A percentile compares a stretch with the other conserved stretches of the same genome.
These are phyloP conservation scores for Saccharomyces hybrid DNA, from an alignment of 1,139 yeast species.

Conservation along the genomic window DNA sequence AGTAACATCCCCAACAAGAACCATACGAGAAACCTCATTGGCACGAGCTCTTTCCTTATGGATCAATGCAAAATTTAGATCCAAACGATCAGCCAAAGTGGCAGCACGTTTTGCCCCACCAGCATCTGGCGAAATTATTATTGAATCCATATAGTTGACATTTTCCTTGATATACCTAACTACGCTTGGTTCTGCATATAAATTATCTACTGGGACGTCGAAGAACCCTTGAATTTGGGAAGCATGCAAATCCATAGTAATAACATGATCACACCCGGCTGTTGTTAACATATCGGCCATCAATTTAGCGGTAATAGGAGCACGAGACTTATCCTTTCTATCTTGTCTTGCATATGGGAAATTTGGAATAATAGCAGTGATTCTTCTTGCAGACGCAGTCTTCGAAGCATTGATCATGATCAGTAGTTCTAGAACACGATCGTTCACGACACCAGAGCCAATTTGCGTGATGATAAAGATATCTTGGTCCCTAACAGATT, in stretches of 20 bases:
- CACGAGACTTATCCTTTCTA: conserved; percentile 90
- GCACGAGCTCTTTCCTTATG: conserved; percentile 96
- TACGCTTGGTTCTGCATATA: conserved; percentile 93
- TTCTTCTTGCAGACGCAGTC: conserved; percentile 90
- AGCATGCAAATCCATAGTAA: conserved; percentile 96
- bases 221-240: conserved; percentile 97
- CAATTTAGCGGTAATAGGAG: conserved; percentile 94
- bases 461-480: conserved; percentile 82
- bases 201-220: conserved; percentile 90
- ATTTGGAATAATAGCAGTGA: conserved; percentile 91
- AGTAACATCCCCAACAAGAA: conserved; percentile 89
- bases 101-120: conserved; percentile 99
- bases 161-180: conserved; percentile 79
- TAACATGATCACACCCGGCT: conserved; percentile 95
- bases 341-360: conserved; percentile 98
- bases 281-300: conserved; percentile 94
- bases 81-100: conserved; percentile 85
- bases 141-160: conserved; percentile 60
- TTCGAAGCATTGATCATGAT: conserved; percentile 94
- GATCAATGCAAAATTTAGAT: conserved; percentile 88
- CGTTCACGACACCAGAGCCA: conserved; percentile 89
- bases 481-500: conserved; percentile 95
- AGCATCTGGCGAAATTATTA: conserved; percentile 94
- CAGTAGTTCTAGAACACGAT: conserved; percentile 75
- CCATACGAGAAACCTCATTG: conserved; percentile 92